Base-by-base conservation (phyloP, 257 asterid species). In the Eustoma russellianum region DNA sequence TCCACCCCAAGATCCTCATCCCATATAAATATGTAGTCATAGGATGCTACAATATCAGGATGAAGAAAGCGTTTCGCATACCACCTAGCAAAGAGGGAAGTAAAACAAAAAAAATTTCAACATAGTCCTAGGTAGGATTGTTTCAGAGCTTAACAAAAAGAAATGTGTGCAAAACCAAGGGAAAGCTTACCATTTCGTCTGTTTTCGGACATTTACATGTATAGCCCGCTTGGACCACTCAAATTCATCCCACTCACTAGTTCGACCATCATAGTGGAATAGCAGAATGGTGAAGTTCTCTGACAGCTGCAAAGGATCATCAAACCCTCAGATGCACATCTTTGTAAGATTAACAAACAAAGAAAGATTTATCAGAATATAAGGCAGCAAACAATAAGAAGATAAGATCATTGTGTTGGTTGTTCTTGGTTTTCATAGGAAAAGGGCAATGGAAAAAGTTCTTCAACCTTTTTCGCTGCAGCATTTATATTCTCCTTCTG, bases 1-100 rank as follows among this genome's bases (percentile, higher is more conserved):
- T 83, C 83, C 44, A 90, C 91, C 5, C 95, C 97, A 53, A 86
- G 69, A 63, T 90, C 97, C 75, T 86, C 97, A 49, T 90, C 97
- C 97, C 97, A 86, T 52, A 86, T 79, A 58, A 80, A 82, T 60
- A 86, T 82, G 60, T 81, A 90, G 66, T 90, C 97, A 48, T 77
- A 83, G 9, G 88, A 83, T 11, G 94, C 92, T 65, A 89, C 77
- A 34, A 89, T 83, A 70, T 89, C 95, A 0, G 95, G 97, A 50
- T 89, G 94, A 69, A 89, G 72, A 74, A 89, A 83, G 38, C 97
- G 84, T 71, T 89, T 89, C 2, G 93, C 94, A n/a, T 89, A 89
- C 97, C 97, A 85, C 97, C 97, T 89, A 53, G 56, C 17, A 58
- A 66, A 30, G 68, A 15, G 46, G 41, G 55, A 33, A 73, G 13